Conservation (phyloP, 768 basidiomycete species). For the Boletus sp. region DNA sequence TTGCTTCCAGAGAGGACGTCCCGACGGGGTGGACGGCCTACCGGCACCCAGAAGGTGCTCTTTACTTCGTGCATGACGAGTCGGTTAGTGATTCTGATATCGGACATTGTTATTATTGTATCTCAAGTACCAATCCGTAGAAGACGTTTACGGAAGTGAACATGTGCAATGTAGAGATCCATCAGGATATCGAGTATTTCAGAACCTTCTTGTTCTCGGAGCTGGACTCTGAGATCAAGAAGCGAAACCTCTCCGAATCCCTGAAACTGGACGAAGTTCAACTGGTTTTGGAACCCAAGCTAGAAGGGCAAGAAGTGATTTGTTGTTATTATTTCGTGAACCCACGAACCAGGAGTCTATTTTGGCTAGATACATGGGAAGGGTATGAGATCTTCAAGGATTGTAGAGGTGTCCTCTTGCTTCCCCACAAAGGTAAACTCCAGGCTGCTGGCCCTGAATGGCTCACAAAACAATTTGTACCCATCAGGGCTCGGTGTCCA, state of each 20-base stretch:
- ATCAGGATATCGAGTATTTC: constrained; percentile 36
- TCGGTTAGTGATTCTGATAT: constrained; percentile 35
- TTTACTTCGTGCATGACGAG: constrained; percentile 49
- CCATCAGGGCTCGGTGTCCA: constrained; percentile 32
- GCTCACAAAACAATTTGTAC: neutral
- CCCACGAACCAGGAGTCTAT: constrained; percentile 44
- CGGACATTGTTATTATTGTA: neutral
- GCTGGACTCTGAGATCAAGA: constrained; percentile 17
- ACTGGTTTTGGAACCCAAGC: constrained; percentile 43
- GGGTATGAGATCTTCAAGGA: constrained; percentile 30
- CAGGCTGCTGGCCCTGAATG: neutral
- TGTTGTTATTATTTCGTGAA: constrained; percentile 53
- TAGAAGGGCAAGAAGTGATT: constrained; percentile 13
- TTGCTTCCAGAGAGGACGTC: constrained; percentile 1
- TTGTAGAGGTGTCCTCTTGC: constrained; percentile 17
- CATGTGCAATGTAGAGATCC: constrained; percentile 38
- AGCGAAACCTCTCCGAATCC: constrained; percentile 11
- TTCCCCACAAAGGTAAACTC: constrained; percentile 25
- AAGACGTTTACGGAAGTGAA: constrained; percentile 55
- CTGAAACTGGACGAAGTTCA: constrained; percentile 36
- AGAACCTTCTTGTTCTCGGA: constrained; percentile 15
- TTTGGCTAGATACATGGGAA: constrained; percentile 49
- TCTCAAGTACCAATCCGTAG: constrained; percentile 31
- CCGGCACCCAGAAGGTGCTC: constrained; percentile 59
- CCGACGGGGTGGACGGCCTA: constrained; percentile 43